Percentiles rank a stretch among this genome's conserved stretches.
Conservation (phyloP, 2,329 filamentous ascomycete genomes). For the Cytospora chrysosperma region DNA sequence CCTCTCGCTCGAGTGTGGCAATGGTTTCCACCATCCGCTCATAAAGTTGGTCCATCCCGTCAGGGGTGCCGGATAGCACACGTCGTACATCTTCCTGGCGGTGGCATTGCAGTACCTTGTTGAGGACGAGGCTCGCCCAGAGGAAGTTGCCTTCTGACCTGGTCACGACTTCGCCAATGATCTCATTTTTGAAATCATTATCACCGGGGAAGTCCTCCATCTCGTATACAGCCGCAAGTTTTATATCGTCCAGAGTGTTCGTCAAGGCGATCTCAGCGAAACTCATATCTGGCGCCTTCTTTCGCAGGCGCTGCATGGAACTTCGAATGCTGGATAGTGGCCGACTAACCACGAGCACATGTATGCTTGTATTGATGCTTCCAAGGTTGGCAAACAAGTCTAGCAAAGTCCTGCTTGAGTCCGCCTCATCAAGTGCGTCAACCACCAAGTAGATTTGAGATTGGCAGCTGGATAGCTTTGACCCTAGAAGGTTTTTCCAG, state of each 20-base stretch:
- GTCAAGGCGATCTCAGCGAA: constrained; percentile 15
- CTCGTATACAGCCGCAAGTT: constrained; percentile 23
- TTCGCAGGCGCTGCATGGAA: not conserved
- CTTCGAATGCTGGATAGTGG: constrained; percentile 1
- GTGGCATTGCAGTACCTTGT: constrained; percentile 25
- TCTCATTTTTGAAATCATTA: constrained; percentile 23
- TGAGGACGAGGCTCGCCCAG: constrained; percentile 26
- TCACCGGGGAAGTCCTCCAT: constrained; percentile 22
- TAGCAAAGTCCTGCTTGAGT: not conserved
- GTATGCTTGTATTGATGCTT: not conserved
- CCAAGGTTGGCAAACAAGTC: not conserved
- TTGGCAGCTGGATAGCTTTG: not conserved
- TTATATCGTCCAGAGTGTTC: constrained; percentile 25
- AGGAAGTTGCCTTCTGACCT: constrained; percentile 28
- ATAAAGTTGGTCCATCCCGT: constrained; percentile 27
- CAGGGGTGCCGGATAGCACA: constrained; percentile 23
- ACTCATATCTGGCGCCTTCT: not conserved
- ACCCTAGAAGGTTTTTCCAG: not conserved
- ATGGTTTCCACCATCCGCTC: constrained; percentile 27
- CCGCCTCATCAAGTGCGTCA: constrained; percentile 4
- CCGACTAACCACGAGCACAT: constrained; percentile 5
- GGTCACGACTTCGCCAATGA: constrained; percentile 13
- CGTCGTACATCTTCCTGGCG: constrained; percentile 25
- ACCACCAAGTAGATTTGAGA: constrained; percentile 7
- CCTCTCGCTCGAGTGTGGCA: constrained; percentile 1